Evolutionary conservation across 805 yeast genomes (phyloP).

Genomic region (Martiniozyma abietophila): DNA sequence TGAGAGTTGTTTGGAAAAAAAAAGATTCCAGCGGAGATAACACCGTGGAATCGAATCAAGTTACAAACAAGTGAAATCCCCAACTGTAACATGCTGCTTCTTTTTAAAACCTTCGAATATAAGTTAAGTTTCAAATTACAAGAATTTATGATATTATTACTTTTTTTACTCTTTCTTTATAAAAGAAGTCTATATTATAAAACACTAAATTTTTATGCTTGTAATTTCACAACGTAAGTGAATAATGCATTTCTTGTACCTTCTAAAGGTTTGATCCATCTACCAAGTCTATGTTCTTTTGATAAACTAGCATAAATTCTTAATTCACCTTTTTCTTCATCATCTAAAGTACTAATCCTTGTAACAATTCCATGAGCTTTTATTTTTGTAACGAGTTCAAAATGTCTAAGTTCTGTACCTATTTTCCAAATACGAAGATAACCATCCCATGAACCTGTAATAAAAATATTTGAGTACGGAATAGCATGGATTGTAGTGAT

Average conservation of each 20-base stretch:
- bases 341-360: slow-evolving; percentile 45
- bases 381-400: slow-evolving; percentile 48
- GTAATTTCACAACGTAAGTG: slow-evolving; percentile 36
- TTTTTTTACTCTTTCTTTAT: too few species aligned
- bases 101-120: too few species aligned
- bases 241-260: slow-evolving; percentile 71
- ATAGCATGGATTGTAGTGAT: slow-evolving; percentile 74
- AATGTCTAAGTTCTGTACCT: slow-evolving; percentile 51
- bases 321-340: slow-evolving; percentile 40
- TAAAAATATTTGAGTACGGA: slow-evolving; percentile 76
- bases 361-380: slow-evolving; percentile 64
- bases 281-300: slow-evolving; percentile 82
- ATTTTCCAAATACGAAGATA: slow-evolving; percentile 69
- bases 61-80: too few species aligned
- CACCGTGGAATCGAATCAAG: too few species aligned
- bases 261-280: slow-evolving; percentile 61
- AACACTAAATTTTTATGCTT: slow-evolving; percentile 1
- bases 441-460: slow-evolving; percentile 88
- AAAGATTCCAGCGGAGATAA: too few species aligned
- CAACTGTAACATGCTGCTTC: too few species aligned
- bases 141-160: too few species aligned
- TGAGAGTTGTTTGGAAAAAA: too few species aligned
- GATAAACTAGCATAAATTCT: slow-evolving; percentile 60
- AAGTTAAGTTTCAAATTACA: too few species aligned
- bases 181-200: slow-evolving; percentile 1